phyloP scores from a whole-genome alignment of 345 rosid species.

The Corymbia maculata region DNA sequence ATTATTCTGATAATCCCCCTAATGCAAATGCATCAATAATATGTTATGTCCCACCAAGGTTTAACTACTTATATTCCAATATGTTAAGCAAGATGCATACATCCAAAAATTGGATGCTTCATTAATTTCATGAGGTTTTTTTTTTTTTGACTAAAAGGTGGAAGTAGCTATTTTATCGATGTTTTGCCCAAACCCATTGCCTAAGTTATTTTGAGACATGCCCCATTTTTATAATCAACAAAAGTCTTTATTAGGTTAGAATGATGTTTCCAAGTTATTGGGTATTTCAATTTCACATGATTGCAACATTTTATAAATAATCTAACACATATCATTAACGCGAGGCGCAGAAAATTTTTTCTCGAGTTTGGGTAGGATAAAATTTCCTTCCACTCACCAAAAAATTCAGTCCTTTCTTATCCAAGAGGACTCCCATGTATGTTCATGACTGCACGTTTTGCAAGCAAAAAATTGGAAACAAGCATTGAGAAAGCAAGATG shows the following conservation, averaged over 20 bases:
- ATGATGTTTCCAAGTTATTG: background rate
- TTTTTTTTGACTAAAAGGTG: background rate
- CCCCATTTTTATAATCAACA: background rate
- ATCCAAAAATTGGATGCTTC: background rate
- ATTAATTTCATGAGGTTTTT: background rate
- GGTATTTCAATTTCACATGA: background rate
- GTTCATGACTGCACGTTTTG: background rate
- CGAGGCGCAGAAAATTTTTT: background rate
- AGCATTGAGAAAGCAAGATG: too few relatives aligned
- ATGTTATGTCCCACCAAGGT: background rate
- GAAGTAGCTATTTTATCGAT: background rate
- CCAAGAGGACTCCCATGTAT: background rate
- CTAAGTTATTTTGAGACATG: background rate
- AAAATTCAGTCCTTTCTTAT: background rate
- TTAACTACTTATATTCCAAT: background rate
- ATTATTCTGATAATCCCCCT: background rate
- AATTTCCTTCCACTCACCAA: background rate
- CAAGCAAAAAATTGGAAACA: background rate
- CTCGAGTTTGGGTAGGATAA: background rate
- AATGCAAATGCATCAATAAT: background rate
- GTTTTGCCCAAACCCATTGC: background rate
- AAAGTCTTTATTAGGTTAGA: background rate
- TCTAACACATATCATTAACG: background rate
- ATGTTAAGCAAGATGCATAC: background rate
- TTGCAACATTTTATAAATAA: background rate